Evolutionary conservation across 139 green algal genomes (phyloP).

Genomic region (Volvox reticuliferus): DNA sequence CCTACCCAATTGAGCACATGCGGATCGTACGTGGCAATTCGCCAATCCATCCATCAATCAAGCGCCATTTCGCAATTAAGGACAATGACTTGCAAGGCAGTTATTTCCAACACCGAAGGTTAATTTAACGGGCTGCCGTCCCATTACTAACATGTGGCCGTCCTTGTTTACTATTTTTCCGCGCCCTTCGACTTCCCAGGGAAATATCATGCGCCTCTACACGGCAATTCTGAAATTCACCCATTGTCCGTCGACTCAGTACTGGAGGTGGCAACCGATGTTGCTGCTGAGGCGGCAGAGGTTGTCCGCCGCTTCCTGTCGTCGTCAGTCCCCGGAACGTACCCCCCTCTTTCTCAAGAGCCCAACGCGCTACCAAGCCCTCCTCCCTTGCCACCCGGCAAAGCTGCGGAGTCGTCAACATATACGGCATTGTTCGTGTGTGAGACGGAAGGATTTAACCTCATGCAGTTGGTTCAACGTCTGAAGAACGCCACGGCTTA

Average conservation of each 20-base stretch:
- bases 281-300: background rate
- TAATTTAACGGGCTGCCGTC: no score
- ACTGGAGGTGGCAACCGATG: background rate
- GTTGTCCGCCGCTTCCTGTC: conserved; percentile 21
- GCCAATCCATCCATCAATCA: no score
- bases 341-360: background rate
- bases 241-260: background rate
- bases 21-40: no score
- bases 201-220: background rate
- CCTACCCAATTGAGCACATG: no score
- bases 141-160: no score
- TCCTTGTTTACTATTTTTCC: no score
- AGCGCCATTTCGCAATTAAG: no score
- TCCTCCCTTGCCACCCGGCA: background rate
- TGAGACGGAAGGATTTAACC: background rate
- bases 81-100: no score
- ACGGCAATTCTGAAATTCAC: background rate
- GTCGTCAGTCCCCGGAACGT: background rate
- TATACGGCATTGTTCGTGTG: background rate
- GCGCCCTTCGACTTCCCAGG: background rate
- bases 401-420: background rate
- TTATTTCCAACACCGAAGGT: no score
- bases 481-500: background rate
- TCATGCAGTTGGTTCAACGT: background rate
- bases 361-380: background rate